Base-by-base conservation (phyloP, 495 filamentous ascomycete genomes). In the Friedmanniomyces simplex region DNA sequence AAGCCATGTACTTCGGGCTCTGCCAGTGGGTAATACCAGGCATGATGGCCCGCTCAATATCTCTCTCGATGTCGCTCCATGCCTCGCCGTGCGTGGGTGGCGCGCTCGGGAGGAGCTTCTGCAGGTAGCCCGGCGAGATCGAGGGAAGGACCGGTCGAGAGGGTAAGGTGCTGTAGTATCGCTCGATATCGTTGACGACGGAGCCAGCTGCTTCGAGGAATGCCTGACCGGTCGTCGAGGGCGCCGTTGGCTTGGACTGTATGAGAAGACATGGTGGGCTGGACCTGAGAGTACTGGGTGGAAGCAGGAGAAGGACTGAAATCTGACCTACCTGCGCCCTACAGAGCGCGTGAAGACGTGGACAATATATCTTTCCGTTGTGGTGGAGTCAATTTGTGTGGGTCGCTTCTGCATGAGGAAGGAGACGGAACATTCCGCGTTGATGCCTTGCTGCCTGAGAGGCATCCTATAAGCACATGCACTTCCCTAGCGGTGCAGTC, bases 1-100 rank as follows among this genome's bases (percentile, higher is more conserved):
- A 98, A 36, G 93, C 93, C 79, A 96, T 87, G 78, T 95, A 98
- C 68, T 93, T 91, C 1, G 93, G 93, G 2, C 84, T 87, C 69
- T 95, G 88, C 76, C 93, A 98, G 72, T 97, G 93, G 0, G 93
- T 98, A 53, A 98, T 73, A 2, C 93, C 93, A 0, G 93, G 93
- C 69, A 96, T 83, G 69, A 97, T 96, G 65, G 93, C 89, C 14
- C 79, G 68, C 63, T 91, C 87, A 48, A 97, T 83, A 70, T 97
- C 91, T 26, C 78, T 73, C 64, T 95, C 88, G 64, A 97, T 96
- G 49, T 79, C 74, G 41, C 72, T 68, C 90, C 90, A 96, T 63
- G 75, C 57, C 70, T 97, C 89, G 37, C 84, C 82, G 21, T 87
- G 75, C 22, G 79, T 64, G 6, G 93, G 93, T 0, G 89, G 82